Conservation (phyloP, 352 stramenopile genomes). For the Phytophthora quininea region DNA sequence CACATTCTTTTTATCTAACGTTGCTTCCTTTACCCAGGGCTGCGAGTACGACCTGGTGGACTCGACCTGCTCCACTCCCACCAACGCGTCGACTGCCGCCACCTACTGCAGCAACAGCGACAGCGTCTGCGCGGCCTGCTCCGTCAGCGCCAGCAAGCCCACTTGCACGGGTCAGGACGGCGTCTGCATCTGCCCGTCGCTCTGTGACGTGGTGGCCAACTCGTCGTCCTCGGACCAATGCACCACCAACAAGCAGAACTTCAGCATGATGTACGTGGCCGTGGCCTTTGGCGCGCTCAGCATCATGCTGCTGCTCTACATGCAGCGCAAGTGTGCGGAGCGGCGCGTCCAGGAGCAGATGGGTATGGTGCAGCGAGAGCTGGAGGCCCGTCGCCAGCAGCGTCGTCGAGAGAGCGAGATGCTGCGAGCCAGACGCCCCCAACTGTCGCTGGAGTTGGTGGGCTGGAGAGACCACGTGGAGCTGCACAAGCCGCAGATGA, state of each 20-base stretch:
- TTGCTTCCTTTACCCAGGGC: slow-evolving; percentile 12
- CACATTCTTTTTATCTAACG: not conserved
- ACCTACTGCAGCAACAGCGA: slow-evolving; percentile 35
- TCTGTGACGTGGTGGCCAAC: slow-evolving; percentile 36
- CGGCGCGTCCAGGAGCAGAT: slow-evolving; percentile 26
- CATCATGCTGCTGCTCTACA: slow-evolving; percentile 49
- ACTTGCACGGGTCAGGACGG: slow-evolving; percentile 35
- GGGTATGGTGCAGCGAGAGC: slow-evolving; percentile 26
- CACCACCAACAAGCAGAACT: slow-evolving; percentile 13
- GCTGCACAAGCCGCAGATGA: slow-evolving; percentile 40
- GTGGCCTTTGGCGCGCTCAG: slow-evolving; percentile 34
- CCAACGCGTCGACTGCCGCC: slow-evolving; percentile 19
- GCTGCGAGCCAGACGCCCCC: slow-evolving; percentile 31
- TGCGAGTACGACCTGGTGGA: slow-evolving; percentile 47
- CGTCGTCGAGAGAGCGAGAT: slow-evolving; percentile 30
- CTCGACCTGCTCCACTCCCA: slow-evolving; percentile 25
- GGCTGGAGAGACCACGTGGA: slow-evolving; percentile 45
- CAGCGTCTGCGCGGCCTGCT: slow-evolving; percentile 33
- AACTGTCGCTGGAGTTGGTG: slow-evolving; percentile 34
- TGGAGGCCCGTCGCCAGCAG: slow-evolving; percentile 27
- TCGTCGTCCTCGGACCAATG: slow-evolving; percentile 17
- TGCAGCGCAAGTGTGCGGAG: slow-evolving; percentile 47
- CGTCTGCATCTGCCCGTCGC: slow-evolving; percentile 48
- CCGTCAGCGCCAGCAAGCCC: slow-evolving; percentile 35
- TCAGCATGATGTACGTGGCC: slow-evolving; percentile 38